Percentiles rank a stretch among this genome's conserved stretches.
Evolutionary conservation across 441 rosid species (phyloP).

Genomic region (California macrophylla): DNA sequence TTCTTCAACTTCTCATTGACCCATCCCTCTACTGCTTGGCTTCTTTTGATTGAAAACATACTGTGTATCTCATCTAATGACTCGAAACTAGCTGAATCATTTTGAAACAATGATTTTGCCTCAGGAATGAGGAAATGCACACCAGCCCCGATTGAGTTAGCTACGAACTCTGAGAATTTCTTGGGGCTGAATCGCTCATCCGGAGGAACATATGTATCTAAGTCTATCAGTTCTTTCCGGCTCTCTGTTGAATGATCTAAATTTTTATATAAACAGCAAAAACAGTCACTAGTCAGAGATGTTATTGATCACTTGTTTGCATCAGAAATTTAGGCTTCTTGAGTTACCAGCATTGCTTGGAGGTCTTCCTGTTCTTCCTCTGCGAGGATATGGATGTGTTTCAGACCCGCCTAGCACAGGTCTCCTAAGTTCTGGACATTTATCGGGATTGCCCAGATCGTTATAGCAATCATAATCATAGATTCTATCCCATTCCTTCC

Average conservation of each 20-base stretch:
- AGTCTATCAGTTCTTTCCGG: constrained; percentile 23
- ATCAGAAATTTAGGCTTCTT: neutral
- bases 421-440: constrained; percentile 30
- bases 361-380: constrained; percentile 42
- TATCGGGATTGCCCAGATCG: constrained; percentile 43
- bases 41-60: constrained; percentile 31
- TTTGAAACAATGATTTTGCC: constrained; percentile 25
- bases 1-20: constrained; percentile 29
- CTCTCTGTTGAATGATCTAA: constrained; percentile 30
- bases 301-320: neutral
- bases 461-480: constrained; percentile 52
- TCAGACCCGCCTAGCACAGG: constrained; percentile 44
- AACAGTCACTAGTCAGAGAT: neutral
- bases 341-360: constrained; percentile 33
- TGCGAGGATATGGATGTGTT: constrained; percentile 47
- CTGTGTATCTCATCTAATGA: constrained; percentile 45
- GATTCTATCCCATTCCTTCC: constrained; percentile 51
- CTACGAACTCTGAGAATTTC: constrained; percentile 37
- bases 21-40: constrained; percentile 15
- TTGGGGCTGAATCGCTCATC: constrained; percentile 47
- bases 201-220: constrained; percentile 48
- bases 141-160: constrained; percentile 31
- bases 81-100: constrained; percentile 26
- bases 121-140: constrained; percentile 35
- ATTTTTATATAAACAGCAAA: neutral